Percentiles rank a stretch among this genome's conserved stretches.
Evolutionary conservation across 129 eudicot genomes (phyloP).

Genomic region (Oenanthe sinensis): DNA sequence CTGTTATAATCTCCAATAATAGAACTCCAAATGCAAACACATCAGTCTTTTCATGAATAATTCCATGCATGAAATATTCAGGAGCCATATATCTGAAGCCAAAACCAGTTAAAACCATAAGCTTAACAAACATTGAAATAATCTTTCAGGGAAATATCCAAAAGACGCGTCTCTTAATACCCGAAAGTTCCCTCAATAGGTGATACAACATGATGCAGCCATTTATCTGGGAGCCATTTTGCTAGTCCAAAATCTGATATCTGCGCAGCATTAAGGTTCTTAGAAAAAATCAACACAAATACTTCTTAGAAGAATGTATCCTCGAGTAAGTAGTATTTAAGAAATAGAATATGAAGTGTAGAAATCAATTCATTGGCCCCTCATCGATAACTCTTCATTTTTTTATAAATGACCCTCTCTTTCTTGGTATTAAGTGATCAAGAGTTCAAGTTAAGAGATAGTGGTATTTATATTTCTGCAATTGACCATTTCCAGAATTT

Average conservation of each 20-base stretch:
- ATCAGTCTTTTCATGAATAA: constrained; percentile 89
- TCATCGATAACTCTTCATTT: not conserved
- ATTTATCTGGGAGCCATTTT: constrained; percentile 96
- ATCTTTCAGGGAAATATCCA: no score
- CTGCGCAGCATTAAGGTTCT: constrained; percentile 25
- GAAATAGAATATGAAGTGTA: no score
- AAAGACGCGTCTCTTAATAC: no score
- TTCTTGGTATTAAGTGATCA: not conserved
- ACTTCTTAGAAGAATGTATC: no score
- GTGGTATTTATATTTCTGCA: not conserved
- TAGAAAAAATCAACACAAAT: not conserved
- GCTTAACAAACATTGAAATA: no score
- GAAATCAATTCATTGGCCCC: not conserved
- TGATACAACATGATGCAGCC: constrained; percentile 79
- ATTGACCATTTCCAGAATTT: not conserved
- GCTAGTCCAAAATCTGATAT: constrained; percentile 96
- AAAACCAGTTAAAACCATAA: no score
- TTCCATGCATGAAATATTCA: constrained; percentile 99
- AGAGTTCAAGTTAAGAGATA: not conserved
- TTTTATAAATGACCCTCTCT: not conserved
- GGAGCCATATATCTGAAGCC: no score
- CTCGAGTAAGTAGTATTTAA: not conserved
- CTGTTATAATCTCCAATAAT: constrained; percentile 86
- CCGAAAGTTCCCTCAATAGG: constrained; percentile 98
- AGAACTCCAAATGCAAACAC: constrained; percentile 93